Base-by-base conservation (phyloP, 208 protist genomes). In the Acanthamoeba culbertsoni region DNA sequence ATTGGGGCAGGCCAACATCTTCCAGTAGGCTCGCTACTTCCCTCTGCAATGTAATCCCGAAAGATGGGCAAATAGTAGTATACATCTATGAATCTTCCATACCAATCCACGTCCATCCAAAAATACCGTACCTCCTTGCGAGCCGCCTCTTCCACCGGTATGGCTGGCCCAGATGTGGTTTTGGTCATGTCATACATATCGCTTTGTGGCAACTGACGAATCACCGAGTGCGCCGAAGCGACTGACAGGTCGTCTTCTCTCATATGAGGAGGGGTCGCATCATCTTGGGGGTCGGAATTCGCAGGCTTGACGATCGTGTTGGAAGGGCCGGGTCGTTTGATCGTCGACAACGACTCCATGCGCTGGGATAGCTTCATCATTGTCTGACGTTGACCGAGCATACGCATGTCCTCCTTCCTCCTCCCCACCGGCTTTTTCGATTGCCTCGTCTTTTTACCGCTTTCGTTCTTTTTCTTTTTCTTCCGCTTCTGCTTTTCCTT, bases 291-390 rank as follows among this genome's bases (percentile, higher is more conserved):
- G n/a, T 12, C 62, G 8, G 31, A 6, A 7, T 31, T 7, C 8
- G 48, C 48, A 5, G 62, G 31, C 10, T 20, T 35, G 20, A 20
- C 55, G 20, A 28, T 33, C 12, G 62, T 33, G 31, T 0, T 33
- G 31, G 48, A 55, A 55, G 8, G 48, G 55, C 5, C 55, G 55
- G 62, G 62, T 3, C 23, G 62, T 33, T 40, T 45, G 71, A 79
- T 79, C 12, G 42, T 79, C 16, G 71, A 79, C 42, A 79, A 28
- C 6, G 71, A 79, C 23, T 45, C 71, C 71, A 79, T 79, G 35
- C 71, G 71, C 18, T 79, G 40, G 71, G 71, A 79, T 33, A 79
- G 71, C 40, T 79, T 79, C 71, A 79, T 79, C 71, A 79, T 45
- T 3, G 71, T 51, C 71, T 79, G 71, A 23, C 71, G 71, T 12